Base-by-base conservation (phyloP, 129 eudicot species). In the Heracleum sosnowskyi region DNA sequence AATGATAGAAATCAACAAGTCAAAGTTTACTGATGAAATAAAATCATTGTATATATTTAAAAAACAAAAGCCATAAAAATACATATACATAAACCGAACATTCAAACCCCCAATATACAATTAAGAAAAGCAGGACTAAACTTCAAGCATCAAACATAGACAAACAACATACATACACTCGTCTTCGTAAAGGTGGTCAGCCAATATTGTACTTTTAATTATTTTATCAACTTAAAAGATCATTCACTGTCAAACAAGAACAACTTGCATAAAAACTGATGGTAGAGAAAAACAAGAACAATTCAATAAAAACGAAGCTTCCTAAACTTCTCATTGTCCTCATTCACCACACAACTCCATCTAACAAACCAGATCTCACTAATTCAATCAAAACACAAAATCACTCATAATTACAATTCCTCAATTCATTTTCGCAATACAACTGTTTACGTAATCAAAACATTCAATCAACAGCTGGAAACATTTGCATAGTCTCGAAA, bases 241-340 rank as follows among this genome's bases (percentile, higher is more conserved):
- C 39, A 64, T 64, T 66, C 22, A 33, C 40, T 31, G 6, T 66
- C 72, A 28, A 66, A 29, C 70, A 63, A 55, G 29, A 55, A 31
- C 72, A 66, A 66, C 22, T 66, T 60, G 68, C 68, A 60, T 60
- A 60, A 60, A 31, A 66, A 28, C 39, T 66, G 40, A 28, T 33
- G 72, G 39, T 31, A 66, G 72, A 33, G 39, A 13, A 33, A 66
- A 66, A 66, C 72, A 33, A 66, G 40, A 66, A 60, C 33, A 60
- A 60, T 60, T 60, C 68, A 60, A 66, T 66, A 66, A 31, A 66
- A 31, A 28, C 40, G 37, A 66, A 28, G 39, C 72, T 66, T 70
- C 24, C 47, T 18, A 70, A 40, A 70, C 41, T 70, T 70, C 42
- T 11, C 47, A 39, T 37, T 36, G 28, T 39, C 75, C 75, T 18